Conservation (phyloP, 1,139 yeast genomes). For the Zygosaccharomyces pseudobailii region DNA sequence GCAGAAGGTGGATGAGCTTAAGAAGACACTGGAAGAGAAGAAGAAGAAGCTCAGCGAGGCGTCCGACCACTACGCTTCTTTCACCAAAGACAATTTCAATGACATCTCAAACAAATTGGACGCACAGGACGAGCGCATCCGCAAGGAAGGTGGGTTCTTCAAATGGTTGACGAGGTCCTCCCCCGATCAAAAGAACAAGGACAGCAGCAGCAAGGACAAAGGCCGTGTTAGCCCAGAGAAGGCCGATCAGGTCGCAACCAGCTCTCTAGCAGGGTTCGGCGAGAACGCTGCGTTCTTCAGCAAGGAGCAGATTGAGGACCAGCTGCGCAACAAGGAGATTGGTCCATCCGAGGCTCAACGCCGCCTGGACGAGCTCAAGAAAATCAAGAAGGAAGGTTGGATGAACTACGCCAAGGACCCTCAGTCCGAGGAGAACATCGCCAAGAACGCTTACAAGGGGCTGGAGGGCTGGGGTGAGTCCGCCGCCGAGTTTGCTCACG, state of each 20-base stretch:
- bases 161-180: slow-evolving; percentile 18
- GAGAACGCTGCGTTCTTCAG: slow-evolving; percentile 41
- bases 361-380: slow-evolving; percentile 23
- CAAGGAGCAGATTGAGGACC: slow-evolving; percentile 38
- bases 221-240: slow-evolving; percentile 15
- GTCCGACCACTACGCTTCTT: slow-evolving; percentile 21
- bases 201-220: slow-evolving; percentile 4
- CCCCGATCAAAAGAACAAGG: slow-evolving; percentile 3
- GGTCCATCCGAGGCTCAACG: slow-evolving; percentile 28
- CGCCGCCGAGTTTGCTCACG: slow-evolving; percentile 40
- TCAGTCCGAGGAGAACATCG: slow-evolving; percentile 28
- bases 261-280: slow-evolving; percentile 41
- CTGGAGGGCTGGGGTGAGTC: slow-evolving; percentile 45
- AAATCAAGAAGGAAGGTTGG: slow-evolving; percentile 28
- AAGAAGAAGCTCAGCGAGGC: slow-evolving; percentile 22
- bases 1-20: slow-evolving; percentile 23
- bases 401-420: slow-evolving; percentile 19
- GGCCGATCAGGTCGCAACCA: slow-evolving; percentile 13
- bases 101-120: slow-evolving; percentile 27
- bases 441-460: slow-evolving; percentile 33
- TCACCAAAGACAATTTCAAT: slow-evolving; percentile 24
- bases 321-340: slow-evolving; percentile 18
- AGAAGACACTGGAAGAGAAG: slow-evolving; percentile 21
- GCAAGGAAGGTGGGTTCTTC: slow-evolving; percentile 22
- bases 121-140: slow-evolving; percentile 19